Conservation (phyloP, 2,329 filamentous ascomycete species). For the Arachnomyces sp. region DNA sequence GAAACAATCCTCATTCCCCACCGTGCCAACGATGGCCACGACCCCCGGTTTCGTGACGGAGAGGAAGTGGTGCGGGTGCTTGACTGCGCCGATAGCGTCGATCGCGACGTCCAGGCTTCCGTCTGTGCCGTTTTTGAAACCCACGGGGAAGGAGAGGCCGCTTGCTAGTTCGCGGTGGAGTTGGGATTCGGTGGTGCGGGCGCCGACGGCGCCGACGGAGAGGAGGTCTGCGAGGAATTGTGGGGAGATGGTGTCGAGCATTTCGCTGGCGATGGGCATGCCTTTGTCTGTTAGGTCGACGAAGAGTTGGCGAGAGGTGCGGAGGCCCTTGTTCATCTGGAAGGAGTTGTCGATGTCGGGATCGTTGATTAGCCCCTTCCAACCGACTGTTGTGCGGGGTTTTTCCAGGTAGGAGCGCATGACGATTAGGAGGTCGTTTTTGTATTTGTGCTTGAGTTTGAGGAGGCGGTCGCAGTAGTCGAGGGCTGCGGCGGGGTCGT, state of each 20-base stretch:
- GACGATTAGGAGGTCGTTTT: constrained; percentile 82
- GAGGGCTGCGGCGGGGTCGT: constrained; percentile 82
- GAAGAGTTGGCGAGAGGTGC: constrained; percentile 80
- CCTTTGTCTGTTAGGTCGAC: constrained; percentile 83
- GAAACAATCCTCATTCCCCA: constrained; percentile 94
- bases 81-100: constrained; percentile 88
- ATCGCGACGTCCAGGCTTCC: constrained; percentile 82
- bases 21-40: constrained; percentile 87
- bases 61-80: constrained; percentile 90
- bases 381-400: constrained; percentile 92
- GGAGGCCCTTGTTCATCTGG: constrained; percentile 96
- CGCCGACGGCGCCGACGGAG: constrained; percentile 85
- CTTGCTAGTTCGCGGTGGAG: constrained; percentile 90
- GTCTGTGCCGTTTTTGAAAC: constrained; percentile 99
- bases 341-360: constrained; percentile 97
- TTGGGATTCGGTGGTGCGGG: constrained; percentile 93
- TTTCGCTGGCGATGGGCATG: constrained; percentile 94
- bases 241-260: constrained; percentile 95
- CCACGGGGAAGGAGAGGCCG: constrained; percentile 91
- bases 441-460: constrained; percentile 75
- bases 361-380: constrained; percentile 98
- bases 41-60: constrained; percentile 95
- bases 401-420: constrained; percentile 99
- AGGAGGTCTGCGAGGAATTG: constrained; percentile 92
- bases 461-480: constrained; percentile 85